Base-by-base conservation (phyloP, 495 filamentous ascomycete genomes). In the Aspergillus sparsus region DNA sequence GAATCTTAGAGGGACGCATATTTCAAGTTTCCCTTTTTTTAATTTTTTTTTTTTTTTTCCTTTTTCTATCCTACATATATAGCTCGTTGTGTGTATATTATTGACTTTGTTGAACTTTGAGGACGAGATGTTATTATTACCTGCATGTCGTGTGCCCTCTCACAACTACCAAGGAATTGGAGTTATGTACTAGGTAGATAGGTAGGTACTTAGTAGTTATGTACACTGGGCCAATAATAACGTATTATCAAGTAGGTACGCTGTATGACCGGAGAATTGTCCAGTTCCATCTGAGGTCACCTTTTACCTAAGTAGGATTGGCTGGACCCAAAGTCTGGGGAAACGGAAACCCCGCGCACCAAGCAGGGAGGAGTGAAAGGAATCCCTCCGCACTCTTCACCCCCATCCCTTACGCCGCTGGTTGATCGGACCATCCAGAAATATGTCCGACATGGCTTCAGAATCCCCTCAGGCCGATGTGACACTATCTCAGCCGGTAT, bases 321-420 rank as follows among this genome's bases (percentile, higher is more conserved):
- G 69, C 60, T 70, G 60, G 65, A 59, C 61, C 39, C 16, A 13
- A 46, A 69, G 66, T 72, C 72, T 62, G 75, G 73, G 75, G 72
- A 72, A 65, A 68, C 68, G 67, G 67, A 65, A 67, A 69, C 74
- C 75, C 75, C 75, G 70, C 75, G 68, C 61, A 41, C 37, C 46
- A n/a, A 16, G 36, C 54, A 51, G 49, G 18, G 39, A 41, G 12
- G 15, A 52, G 47, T n/a, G 47, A 61, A 64, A 75, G 74, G 75
- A 78, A 78, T 71, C 56, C 68, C 72, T 78, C 75, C 75, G 75
- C 75, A 76, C 75, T 67, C 52, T 21, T 71, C 56, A 58, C 62
- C 46, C 53, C 55, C 58, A 42, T 62, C 44, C 33, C 54, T 62
- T 44, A 55, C 57, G 58, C 55, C 62, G 61, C 55, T 16, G 49